Percentiles rank a stretch among this genome's conserved stretches.
Conservation (phyloP, 495 filamentous ascomycete species). For the Pyrenula massariospora region DNA sequence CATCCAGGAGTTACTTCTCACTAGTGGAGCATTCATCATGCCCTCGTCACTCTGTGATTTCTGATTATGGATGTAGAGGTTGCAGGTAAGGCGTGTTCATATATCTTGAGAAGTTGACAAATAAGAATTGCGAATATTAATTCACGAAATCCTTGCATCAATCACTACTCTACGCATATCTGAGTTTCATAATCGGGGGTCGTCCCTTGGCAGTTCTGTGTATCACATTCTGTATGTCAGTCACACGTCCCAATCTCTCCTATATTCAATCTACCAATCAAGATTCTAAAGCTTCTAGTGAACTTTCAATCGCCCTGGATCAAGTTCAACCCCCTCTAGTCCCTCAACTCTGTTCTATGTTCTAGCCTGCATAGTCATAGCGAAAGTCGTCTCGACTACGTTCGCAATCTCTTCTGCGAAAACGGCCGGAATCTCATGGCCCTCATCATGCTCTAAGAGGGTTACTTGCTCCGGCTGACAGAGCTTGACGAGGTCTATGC, state of each 20-base stretch:
- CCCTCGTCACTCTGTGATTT: not conserved
- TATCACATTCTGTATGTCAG: not conserved
- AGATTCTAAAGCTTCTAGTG: not conserved
- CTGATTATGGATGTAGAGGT: not conserved
- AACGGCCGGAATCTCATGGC: conserved; percentile 1
- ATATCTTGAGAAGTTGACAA: not conserved
- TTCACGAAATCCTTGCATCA: not conserved
- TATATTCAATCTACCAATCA: not conserved
- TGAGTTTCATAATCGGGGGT: not conserved
- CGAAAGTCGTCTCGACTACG: not conserved
- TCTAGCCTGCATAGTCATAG: not conserved
- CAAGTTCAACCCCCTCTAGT: not conserved
- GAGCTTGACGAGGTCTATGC: conserved; percentile 1
- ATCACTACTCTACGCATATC: not conserved
- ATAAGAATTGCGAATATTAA: not conserved
- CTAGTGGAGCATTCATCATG: not conserved
- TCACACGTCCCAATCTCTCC: not conserved
- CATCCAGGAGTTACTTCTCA: not conserved
- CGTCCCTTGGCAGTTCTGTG: not conserved
- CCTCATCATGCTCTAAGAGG: conserved; percentile 2
- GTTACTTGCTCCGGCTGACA: not conserved
- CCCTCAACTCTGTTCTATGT: not conserved
- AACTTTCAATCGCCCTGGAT: not conserved
- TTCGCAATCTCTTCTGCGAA: not conserved
- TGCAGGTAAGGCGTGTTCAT: not conserved